Percentiles rank a stretch among this genome's conserved stretches.
Conservation (phyloP, 2,329 filamentous ascomycete genomes). For the Colletotrichum gigasporum region DNA sequence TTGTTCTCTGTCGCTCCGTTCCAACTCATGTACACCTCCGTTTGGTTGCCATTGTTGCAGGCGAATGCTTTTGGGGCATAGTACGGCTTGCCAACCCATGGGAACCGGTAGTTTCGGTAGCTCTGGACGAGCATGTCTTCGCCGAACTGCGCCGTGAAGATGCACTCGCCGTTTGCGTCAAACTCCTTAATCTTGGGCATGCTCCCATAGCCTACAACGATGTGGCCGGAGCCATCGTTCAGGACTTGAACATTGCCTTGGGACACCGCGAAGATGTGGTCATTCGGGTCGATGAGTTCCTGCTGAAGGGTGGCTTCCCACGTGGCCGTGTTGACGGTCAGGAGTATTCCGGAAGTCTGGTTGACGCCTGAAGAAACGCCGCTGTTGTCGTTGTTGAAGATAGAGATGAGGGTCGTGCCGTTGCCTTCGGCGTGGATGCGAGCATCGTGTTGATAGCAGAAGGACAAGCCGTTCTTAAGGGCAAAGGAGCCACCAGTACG, state of each 20-base stretch:
- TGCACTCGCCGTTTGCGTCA: constrained; percentile 53
- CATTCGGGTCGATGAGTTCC: constrained; percentile 31
- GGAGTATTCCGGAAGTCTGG: constrained; percentile 36
- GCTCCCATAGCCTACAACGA: constrained; percentile 66
- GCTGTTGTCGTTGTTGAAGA: constrained; percentile 48
- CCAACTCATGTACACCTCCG: constrained; percentile 47
- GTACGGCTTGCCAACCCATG: constrained; percentile 60
- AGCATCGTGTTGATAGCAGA: constrained; percentile 48
- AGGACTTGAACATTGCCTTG: constrained; percentile 62
- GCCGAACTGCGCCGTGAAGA: constrained; percentile 62
- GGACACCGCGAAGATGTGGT: constrained; percentile 54
- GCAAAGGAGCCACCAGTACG: constrained; percentile 29
- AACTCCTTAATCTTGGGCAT: constrained; percentile 58
- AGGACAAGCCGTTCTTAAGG: constrained; percentile 37
- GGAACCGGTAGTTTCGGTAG: constrained; percentile 63
- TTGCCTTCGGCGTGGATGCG: constrained; percentile 37
- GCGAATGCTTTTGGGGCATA: constrained; percentile 17
- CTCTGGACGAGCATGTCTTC: constrained; percentile 54
- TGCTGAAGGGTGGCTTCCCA: constrained; percentile 39
- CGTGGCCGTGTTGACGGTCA: constrained; percentile 37
- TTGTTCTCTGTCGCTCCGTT: constrained; percentile 44
- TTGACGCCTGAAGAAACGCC: constrained; percentile 32
- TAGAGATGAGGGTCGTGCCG: constrained; percentile 37
- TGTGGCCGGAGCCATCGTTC: constrained; percentile 54
- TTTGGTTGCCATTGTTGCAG: constrained; percentile 8